These are phyloP conservation scores for Angomonas deanei DNA, from an alignment of 208 protist species.

Conservation along the genomic window DNA sequence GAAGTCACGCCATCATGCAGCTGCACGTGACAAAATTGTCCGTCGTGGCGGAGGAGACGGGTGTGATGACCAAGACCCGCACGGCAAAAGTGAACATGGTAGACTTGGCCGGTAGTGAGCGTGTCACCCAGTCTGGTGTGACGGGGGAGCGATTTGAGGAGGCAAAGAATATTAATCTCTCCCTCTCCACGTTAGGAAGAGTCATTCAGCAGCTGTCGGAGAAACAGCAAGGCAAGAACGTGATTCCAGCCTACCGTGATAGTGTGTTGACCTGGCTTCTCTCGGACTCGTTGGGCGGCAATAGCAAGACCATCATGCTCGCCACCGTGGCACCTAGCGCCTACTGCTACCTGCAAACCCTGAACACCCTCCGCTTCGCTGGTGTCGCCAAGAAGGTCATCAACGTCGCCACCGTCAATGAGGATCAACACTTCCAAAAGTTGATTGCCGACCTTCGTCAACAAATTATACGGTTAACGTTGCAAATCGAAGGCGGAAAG, in stretches of 20 bases:
- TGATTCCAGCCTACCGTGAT: constrained; percentile 81
- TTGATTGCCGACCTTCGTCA: constrained; percentile 63
- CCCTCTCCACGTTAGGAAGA: constrained; percentile 88
- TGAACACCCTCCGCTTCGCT: constrained; percentile 87
- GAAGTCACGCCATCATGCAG: constrained; percentile 95
- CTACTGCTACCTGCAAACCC: constrained; percentile 79
- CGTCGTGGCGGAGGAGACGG: constrained; percentile 26
- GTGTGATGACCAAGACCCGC: constrained; percentile 57
- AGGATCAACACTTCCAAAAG: constrained; percentile 76
- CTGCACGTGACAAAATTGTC: constrained; percentile 81
- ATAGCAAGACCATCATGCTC: constrained; percentile 88
- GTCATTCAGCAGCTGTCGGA: constrained; percentile 87
- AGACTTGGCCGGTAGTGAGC: constrained; percentile 96
- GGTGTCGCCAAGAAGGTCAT: constrained; percentile 78
- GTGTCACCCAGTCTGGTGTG: constrained; percentile 85
- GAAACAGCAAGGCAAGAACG: constrained; percentile 49
- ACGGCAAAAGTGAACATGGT: constrained; percentile 91
- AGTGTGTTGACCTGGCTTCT: constrained; percentile 87
- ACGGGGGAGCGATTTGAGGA: constrained; percentile 92
- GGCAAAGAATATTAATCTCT: constrained; percentile 96
- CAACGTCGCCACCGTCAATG: constrained; percentile 82
- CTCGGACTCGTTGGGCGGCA: constrained; percentile 78
- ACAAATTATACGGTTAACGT: constrained; percentile 73
- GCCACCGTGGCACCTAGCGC: constrained; percentile 77
- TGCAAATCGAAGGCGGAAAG: constrained; percentile 72